Base-by-base conservation (phyloP, 345 rosid genomes). In the Ceriops tagal region DNA sequence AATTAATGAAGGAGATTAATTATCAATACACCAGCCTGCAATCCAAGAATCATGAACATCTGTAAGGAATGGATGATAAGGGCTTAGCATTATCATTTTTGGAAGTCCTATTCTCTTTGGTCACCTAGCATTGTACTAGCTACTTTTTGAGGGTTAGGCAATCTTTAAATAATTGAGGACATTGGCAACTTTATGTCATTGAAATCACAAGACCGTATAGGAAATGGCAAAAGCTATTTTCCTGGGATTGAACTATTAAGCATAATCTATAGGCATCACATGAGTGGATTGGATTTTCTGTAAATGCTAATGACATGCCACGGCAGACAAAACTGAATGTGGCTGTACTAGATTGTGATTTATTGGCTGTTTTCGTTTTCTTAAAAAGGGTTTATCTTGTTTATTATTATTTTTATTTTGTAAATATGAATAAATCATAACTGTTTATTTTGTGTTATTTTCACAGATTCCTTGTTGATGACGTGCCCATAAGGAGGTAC, bases 401-500 rank as follows among this genome's bases (percentile, higher is more conserved):
- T 66, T 34, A 32, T 66, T 6, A 13, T 7, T 7, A 7, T 35
- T 8, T 5, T 31, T 31, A 4, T 31, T 31, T 31, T 31, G 0
- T 31, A 4, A 31, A 31, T 5, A 39, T 39, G 16, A 39, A 39
- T 10, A 34, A 34, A 7, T 34, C 37, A 3, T 13, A 0, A 27
- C 7, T 67, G 26, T 26, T 57, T 52, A 5, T 19, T 67, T 65
- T 24, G 22, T 53, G 4, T 20, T 24, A 16, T 58, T 34, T 34
- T 34, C 74, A 63, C 79, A 95, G 99, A 84, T 95, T 95, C 78
- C 77, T 95, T 3, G 99, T 95, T 20, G 99, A 95, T 71, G 97
- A 95, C 78, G 81, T 95, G 72, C 99, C 98, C 21, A 82, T 95
- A 58, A 84, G 99, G 77, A 90, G 98, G 90, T 95, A 92, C 74